Conservation (phyloP, 306 rosid genomes). For the Echinosophora koreensis region DNA sequence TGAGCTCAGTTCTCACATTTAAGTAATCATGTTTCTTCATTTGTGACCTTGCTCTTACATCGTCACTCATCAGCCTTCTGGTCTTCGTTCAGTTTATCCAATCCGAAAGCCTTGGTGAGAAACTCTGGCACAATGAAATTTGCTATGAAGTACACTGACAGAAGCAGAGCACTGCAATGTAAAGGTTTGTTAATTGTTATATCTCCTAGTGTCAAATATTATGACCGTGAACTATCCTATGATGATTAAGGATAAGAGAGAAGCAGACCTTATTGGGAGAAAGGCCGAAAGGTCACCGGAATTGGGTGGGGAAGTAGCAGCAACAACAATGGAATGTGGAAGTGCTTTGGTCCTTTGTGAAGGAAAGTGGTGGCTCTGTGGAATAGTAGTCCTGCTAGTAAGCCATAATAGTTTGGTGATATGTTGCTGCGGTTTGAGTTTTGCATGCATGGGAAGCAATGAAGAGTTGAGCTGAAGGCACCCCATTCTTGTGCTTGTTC, state of each 20-base stretch:
- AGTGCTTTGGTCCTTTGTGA: conserved; percentile 52
- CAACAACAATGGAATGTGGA: conserved; percentile 47
- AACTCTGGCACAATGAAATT: conserved; percentile 66
- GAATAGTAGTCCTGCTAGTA: conserved; percentile 29
- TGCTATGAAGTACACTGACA: conserved; percentile 50
- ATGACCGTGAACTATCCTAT: conserved; percentile 11
- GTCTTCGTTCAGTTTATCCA: conserved; percentile 48
- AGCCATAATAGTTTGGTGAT: conserved; percentile 43
- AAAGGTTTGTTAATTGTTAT: conserved; percentile 22
- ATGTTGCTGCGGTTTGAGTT: conserved; percentile 44
- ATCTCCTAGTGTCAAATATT: conserved; percentile 4
- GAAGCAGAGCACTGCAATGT: conserved; percentile 60
- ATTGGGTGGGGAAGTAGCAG: conserved; percentile 44
- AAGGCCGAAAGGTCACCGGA: conserved; percentile 55
- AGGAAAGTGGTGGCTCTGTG: conserved; percentile 35
- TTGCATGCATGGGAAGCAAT: conserved; percentile 40
- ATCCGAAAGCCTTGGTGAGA: conserved; percentile 48
- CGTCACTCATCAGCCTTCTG: conserved; percentile 53
- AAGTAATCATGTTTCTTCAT: conserved; percentile 14
- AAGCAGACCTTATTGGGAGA: conserved; percentile 54
- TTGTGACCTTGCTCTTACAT: conserved; percentile 21
- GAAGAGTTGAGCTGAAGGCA: conserved; percentile 54
- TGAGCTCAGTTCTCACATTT: conserved; percentile 16
- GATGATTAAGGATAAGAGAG: conserved; percentile 10
- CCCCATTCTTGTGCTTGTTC: conserved; percentile 50